Base-by-base conservation (phyloP, 1,284 basidiomycete genomes). In the Naganishia sp. region DNA sequence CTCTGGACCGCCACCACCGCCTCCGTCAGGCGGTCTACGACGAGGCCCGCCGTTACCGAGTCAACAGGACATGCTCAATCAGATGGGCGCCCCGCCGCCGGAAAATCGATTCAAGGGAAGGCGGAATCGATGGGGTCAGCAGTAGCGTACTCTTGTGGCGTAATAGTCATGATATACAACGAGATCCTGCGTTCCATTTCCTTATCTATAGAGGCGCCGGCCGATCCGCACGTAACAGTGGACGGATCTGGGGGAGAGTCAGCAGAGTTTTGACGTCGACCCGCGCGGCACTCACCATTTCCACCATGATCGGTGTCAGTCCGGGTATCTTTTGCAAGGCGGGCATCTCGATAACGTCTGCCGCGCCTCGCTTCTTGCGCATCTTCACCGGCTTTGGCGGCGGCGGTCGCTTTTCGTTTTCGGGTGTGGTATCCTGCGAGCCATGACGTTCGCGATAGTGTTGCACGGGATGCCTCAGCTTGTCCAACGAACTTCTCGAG, bases 261-360 rank as follows among this genome's bases (percentile, higher is more conserved):
- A 61, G 49, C 39, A 28, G 41, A 23, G 25, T n/a, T 21, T 7
- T 18, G 28, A n/a, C 1, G 51, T 3, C 7, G 35, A 11, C 10
- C 10, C 23, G 13, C 6, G n/a, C 10, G 13, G 6, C 9, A 65
- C 87, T 76, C 71, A 94, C 92, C 83, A 94, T 87, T 80, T 96
- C 94, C 53, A 89, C 85, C 76, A 96, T 96, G 32, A 97, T 73
- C 1, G 93, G 91, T 42, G 94, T 81, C 28, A 97, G 76, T 68
- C 86, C 84, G 25, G 89, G 87, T 66, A 96, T 85, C 71, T 88
- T 84, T 66, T 83, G 82, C 60, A 97, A 82, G 67, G 90, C 86
- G 0, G 95, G 95, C 56, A 88, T 86, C 70, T 86, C 85, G 47
- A 90, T 79, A 49, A 82, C 76, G 1, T 81, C 77, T 28, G 35